These are phyloP conservation scores for Rubia yunnanensis DNA, from an alignment of 257 asterid species.

Conservation along the genomic window DNA sequence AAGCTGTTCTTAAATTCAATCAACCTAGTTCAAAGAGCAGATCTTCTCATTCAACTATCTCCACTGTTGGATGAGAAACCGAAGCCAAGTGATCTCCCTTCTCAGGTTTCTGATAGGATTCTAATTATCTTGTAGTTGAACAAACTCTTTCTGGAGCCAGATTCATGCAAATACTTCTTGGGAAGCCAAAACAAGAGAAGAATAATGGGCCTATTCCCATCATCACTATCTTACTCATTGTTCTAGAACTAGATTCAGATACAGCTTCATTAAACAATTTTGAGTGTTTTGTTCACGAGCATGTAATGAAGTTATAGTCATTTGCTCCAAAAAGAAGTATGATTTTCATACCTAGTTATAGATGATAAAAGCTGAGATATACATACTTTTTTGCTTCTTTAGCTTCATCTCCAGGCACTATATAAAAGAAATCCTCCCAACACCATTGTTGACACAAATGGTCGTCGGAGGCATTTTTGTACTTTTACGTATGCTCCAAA, in stretches of 20 bases:
- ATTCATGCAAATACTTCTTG: background rate
- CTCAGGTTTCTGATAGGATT: background rate
- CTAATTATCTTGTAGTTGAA: background rate
- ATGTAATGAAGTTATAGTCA: no score
- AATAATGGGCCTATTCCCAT: background rate
- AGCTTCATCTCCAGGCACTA: no score
- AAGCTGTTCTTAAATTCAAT: constrained; percentile 49
- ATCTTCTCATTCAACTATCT: constrained; percentile 36
- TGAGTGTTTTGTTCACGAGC: background rate
- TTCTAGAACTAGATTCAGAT: background rate
- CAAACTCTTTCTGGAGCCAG: background rate
- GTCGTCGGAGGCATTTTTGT: no score
- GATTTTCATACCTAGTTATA: no score
- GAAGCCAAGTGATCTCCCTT: background rate
- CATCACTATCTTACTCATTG: background rate
- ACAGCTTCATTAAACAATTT: background rate
- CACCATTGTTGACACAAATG: no score
- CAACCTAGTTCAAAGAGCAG: constrained; percentile 26
- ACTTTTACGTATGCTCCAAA: no score
- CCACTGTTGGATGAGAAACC: constrained; percentile 6
- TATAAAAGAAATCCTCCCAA: no score
- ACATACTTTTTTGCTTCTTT: background rate
- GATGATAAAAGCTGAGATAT: no score
- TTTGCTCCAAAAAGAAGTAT: no score
- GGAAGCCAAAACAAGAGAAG: no score